Evolutionary conservation across 768 basidiomycete genomes (phyloP).

Genomic region (Tricholoma furcatifolium): DNA sequence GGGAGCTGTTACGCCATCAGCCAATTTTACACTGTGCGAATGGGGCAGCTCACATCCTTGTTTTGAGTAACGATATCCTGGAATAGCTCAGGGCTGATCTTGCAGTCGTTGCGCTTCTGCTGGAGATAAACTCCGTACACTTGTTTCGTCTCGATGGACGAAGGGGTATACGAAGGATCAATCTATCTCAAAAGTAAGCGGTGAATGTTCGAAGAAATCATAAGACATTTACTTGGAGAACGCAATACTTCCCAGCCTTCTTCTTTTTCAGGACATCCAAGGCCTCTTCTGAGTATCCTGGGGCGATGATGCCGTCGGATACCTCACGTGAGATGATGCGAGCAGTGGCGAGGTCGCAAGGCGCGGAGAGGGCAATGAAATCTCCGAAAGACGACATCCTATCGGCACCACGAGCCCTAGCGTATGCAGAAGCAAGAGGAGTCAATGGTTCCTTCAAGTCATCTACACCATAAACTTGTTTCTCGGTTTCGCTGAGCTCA

Average conservation of each 20-base stretch:
- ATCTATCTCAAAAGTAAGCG: conserved; percentile 56
- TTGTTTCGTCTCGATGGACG: conserved; percentile 86
- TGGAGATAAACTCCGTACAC: conserved; percentile 91
- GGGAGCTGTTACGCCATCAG: conserved; percentile 56
- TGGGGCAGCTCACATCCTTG: conserved; percentile 59
- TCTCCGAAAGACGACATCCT: conserved; percentile 99
- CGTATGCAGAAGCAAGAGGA: conserved; percentile 89
- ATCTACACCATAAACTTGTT: conserved; percentile 94
- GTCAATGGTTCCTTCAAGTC: conserved; percentile 91
- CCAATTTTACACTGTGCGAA: neutral
- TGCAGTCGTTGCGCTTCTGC: conserved; percentile 87
- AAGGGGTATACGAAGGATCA: conserved; percentile 79
- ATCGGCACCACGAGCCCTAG: conserved; percentile 96
- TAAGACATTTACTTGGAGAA: conserved; percentile 69
- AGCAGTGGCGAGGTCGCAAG: conserved; percentile 92
- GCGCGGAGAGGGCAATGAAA: conserved; percentile 92
- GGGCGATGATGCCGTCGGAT: conserved; percentile 97
- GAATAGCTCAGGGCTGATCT: conserved; percentile 81
- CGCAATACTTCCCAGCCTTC: conserved; percentile 98
- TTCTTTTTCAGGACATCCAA: conserved; percentile 91
- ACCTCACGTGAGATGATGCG: conserved; percentile 98
- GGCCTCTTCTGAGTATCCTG: conserved; percentile 86
- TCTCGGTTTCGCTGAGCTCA: conserved; percentile 78
- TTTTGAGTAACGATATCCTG: conserved; percentile 86
- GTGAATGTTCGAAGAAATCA: neutral